phyloP scores from a whole-genome alignment of 192 early-diverging fungal genomes.

The Fimicolochytrium jonesii region DNA sequence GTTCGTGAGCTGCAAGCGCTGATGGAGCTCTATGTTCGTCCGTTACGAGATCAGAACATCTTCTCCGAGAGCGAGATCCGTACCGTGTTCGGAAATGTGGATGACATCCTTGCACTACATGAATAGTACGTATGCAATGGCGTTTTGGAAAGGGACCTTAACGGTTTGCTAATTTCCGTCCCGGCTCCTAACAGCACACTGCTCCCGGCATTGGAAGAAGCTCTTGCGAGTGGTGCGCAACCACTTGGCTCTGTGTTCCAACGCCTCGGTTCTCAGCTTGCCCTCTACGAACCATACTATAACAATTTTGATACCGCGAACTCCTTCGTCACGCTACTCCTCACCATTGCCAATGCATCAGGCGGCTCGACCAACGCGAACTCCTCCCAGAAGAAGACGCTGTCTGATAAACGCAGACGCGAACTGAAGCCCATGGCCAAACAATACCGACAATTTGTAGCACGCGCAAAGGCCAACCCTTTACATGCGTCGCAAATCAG shows the following conservation, averaged over 20 bases:
- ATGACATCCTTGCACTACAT: too few relatives aligned
- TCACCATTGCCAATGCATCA: not conserved
- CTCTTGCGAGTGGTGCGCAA: constrained; percentile 29
- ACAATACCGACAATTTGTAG: not conserved
- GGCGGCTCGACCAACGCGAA: not conserved
- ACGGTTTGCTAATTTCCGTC: too few relatives aligned
- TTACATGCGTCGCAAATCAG: constrained; percentile 61
- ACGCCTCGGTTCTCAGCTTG: constrained; percentile 65
- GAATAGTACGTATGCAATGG: too few relatives aligned
- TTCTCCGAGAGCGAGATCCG: constrained; percentile 15
- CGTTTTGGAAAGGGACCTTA: too few relatives aligned
- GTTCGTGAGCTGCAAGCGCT: constrained; percentile 73
- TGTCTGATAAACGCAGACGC: not conserved
- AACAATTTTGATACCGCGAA: constrained; percentile 79
- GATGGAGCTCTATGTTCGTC: constrained; percentile 60
- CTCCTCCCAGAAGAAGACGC: not conserved
- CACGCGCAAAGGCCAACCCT: constrained; percentile 11
- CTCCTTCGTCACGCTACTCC: constrained; percentile 47
- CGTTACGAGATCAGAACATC: constrained; percentile 36
- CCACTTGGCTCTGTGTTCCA: constrained; percentile 73
- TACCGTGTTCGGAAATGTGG: constrained; percentile 73
- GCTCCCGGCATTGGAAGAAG: constrained; percentile 57
- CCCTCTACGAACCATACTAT: constrained; percentile 76
- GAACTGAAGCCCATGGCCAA: constrained; percentile 4
- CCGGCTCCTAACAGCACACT: constrained; percentile 44